Evolutionary conservation across 257 asterid genomes (phyloP).

Genomic region (Misopates orontium): DNA sequence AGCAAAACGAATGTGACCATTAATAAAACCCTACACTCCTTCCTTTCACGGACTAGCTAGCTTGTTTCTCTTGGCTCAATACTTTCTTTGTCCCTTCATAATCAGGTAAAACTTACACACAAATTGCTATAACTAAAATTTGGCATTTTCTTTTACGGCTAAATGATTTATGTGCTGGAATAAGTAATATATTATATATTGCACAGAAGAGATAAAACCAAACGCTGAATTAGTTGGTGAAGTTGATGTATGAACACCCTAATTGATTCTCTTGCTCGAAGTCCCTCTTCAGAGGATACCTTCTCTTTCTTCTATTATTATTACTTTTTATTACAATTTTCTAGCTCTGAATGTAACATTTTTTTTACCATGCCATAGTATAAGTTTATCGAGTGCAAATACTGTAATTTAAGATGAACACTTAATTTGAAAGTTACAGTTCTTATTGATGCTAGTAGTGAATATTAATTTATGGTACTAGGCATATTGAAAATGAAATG

Average conservation of each 20-base stretch:
- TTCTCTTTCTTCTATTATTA: constrained; percentile 39
- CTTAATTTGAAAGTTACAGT: too few relatives aligned
- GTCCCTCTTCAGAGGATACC: constrained; percentile 41
- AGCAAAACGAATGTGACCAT: constrained; percentile 39
- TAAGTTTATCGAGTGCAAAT: too few relatives aligned
- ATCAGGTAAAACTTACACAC: constrained; percentile 10
- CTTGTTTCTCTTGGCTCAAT: constrained; percentile 8
- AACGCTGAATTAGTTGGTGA: constrained; percentile 30
- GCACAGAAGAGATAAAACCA: background rate
- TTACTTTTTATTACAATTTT: constrained; percentile 9
- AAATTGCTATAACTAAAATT: background rate
- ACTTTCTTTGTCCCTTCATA: background rate
- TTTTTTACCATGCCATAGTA: too few relatives aligned
- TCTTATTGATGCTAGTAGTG: too few relatives aligned
- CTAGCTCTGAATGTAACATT: too few relatives aligned
- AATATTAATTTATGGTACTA: too few relatives aligned
- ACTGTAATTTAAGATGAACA: too few relatives aligned
- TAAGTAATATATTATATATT: background rate
- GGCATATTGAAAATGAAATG: too few relatives aligned
- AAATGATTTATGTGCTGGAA: background rate
- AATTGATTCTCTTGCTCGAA: constrained; percentile 37
- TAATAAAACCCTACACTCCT: constrained; percentile 33
- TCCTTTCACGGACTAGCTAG: constrained; percentile 36
- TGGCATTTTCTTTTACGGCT: too few relatives aligned
- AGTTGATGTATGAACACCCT: constrained; percentile 46